Conservation (phyloP, 495 filamentous ascomycete species). For the Penicillium bialowiezense region DNA sequence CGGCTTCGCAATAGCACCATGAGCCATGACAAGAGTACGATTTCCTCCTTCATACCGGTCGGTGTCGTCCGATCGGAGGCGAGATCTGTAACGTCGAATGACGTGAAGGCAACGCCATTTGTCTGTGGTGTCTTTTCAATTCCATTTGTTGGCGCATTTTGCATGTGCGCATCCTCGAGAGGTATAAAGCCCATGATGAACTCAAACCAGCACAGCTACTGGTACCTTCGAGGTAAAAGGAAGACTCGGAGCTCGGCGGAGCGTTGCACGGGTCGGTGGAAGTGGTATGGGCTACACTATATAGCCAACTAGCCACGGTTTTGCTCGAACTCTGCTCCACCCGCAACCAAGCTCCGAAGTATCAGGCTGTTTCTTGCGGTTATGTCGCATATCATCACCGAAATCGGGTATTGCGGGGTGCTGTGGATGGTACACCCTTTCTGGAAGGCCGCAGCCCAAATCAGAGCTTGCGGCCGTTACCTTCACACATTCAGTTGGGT, state of each 20-base stretch:
- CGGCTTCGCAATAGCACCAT: slow-evolving; percentile 36
- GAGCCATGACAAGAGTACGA: slow-evolving; percentile 43
- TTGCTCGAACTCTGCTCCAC: slow-evolving; percentile 5
- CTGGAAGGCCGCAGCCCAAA: neutral
- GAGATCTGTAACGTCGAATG: slow-evolving; percentile 20
- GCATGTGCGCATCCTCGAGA: slow-evolving; percentile 8
- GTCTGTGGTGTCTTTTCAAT: neutral
- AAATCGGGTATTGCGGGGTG: slow-evolving; percentile 7
- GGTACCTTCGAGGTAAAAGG: slow-evolving; percentile 3
- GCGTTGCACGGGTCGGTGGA: slow-evolving; percentile 7
- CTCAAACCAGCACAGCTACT: slow-evolving; percentile 10
- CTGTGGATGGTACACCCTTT: neutral
- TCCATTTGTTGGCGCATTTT: slow-evolving; percentile 4
- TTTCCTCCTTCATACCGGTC: slow-evolving; percentile 36
- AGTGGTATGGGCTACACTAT: slow-evolving; percentile 16
- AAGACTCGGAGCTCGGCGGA: slow-evolving; percentile 7
- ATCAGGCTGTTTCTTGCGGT: neutral
- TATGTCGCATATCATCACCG: slow-evolving; percentile 9
- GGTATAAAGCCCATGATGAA: slow-evolving; percentile 30
- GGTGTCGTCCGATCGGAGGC: slow-evolving; percentile 12
- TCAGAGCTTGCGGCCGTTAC: neutral
- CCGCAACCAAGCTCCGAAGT: neutral
- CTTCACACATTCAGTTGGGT: neutral
- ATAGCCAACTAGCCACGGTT: slow-evolving; percentile 11
- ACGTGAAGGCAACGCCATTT: slow-evolving; percentile 9